These are phyloP conservation scores for Avena atlantica DNA, from an alignment of 176 grass and related monocot species.

Conservation along the genomic window DNA sequence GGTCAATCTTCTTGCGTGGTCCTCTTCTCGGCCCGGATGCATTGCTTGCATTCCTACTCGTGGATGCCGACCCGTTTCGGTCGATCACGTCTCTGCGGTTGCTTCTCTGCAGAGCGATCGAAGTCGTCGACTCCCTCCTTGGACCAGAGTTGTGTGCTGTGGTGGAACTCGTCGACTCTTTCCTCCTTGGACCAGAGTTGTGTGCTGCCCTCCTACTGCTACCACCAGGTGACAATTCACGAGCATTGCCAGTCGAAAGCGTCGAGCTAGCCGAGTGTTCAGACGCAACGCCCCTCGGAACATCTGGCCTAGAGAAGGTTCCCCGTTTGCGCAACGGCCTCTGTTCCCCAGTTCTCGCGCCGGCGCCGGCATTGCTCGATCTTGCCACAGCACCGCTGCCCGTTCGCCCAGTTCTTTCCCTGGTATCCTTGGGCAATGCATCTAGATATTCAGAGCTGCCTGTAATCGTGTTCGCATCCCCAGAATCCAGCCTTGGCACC, in stretches of 20 bases:
- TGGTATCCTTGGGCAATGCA: not conserved
- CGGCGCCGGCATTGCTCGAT: constrained; percentile 20
- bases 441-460: constrained; percentile 8
- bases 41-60: constrained; percentile 34
- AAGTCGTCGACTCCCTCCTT: constrained; percentile 36
- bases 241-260: not conserved
- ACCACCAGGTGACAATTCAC: not conserved
- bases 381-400: constrained; percentile 22
- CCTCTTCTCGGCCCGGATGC: constrained; percentile 51
- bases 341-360: constrained; percentile 31
- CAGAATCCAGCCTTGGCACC: constrained; percentile 35
- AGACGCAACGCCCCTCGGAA: not conserved
- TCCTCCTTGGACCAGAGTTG: not conserved
- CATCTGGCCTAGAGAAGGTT: constrained; percentile 25
- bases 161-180: not conserved
- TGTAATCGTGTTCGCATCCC: constrained; percentile 29
- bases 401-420: constrained; percentile 15
- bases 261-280: constrained; percentile 5
- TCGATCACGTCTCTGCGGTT: constrained; percentile 29
- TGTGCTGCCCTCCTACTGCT: constrained; percentile 9
- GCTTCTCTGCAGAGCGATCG: not conserved
- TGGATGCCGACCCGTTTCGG: constrained; percentile 35
- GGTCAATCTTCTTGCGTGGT: constrained; percentile 44
- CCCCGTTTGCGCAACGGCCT: constrained; percentile 59
- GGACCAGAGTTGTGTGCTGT: not conserved